These are phyloP conservation scores for Auricularia heimuer DNA, from an alignment of 768 basidiomycete species.

Conservation along the genomic window DNA sequence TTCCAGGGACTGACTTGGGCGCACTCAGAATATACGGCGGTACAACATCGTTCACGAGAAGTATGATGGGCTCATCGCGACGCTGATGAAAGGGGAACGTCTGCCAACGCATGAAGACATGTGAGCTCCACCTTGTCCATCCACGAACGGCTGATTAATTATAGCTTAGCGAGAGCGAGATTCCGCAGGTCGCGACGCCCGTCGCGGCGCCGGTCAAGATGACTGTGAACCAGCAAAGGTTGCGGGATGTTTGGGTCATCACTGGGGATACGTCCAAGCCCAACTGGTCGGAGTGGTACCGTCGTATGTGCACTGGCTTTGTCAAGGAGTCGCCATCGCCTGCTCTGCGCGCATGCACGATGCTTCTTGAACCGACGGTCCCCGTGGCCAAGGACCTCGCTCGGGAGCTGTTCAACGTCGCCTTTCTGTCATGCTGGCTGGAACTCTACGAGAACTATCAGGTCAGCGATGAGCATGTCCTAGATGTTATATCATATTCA, in stretches of 20 bases:
- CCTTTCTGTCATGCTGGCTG: conserved; percentile 40
- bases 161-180: not conserved
- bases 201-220: conserved; percentile 71
- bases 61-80: conserved; percentile 82
- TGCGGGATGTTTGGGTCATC: conserved; percentile 37
- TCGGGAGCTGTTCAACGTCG: conserved; percentile 39
- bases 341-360: conserved; percentile 35
- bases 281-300: conserved; percentile 40
- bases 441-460: conserved; percentile 37
- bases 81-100: conserved; percentile 84
- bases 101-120: conserved; percentile 40
- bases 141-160: conserved; percentile 7
- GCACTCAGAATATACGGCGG: conserved; percentile 56
- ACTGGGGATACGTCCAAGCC: conserved; percentile 27
- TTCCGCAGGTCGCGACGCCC: not conserved
- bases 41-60: conserved; percentile 69
- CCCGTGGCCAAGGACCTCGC: conserved; percentile 32
- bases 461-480: conserved; percentile 18
- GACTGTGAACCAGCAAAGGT: conserved; percentile 51
- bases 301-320: conserved; percentile 31
- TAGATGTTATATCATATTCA: not conserved
- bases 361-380: conserved; percentile 33
- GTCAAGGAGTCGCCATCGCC: conserved; percentile 40
- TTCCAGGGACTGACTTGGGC: too few species aligned
- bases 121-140: conserved; percentile 26